Base-by-base conservation (phyloP, 345 rosid species). In the Brassica cretica region DNA sequence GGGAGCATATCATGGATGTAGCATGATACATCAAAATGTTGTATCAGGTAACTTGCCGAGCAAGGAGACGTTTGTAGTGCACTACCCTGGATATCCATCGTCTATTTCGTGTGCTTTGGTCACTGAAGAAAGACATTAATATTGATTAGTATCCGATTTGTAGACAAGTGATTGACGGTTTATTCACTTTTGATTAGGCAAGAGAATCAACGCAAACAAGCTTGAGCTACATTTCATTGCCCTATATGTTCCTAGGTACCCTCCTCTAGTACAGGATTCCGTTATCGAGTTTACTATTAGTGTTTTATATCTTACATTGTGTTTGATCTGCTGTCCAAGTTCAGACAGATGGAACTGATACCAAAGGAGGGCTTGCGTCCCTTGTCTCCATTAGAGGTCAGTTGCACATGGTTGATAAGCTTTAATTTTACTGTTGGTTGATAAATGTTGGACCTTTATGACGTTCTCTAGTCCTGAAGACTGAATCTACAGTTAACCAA, bases 61-160 rank as follows among this genome's bases (percentile, higher is more conserved):
- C 58, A 70, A 49, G 21, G 90, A 88, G 74, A 76, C 82, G 11
- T 95, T 92, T 75, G 87, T 90, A 3, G 91, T 95, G 46, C 88
- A 91, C 78, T 89, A 85, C 74, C 98, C 99, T 7, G 98, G 97
- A 0, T 93, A 93, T 67, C 93, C 98, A 14, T 90, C 95, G 15
- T 87, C 97, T 15, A 81, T 25, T 25, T 25, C 27, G 27, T 32
- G 30, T 62, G 68, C 73, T 62, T 35, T 70, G 64, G 58, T 62
- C 10, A 18, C 25, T 16, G 7, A 51, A 32, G 64, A 53, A 51
- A 27, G 6, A 9, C 5, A 10, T 53, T 15, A 21, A 58, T 11
- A 25, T 16, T 71, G 70, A 15, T 74, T 30, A 18, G 66, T 68
- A 24, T 32, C 64, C 29, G 73, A 68, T 0, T 73, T 63, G 25